Percentiles rank a stretch among this genome's conserved stretches.
Conservation (phyloP, 2,329 filamentous ascomycete species). For the Didymosphaeria variabile region DNA sequence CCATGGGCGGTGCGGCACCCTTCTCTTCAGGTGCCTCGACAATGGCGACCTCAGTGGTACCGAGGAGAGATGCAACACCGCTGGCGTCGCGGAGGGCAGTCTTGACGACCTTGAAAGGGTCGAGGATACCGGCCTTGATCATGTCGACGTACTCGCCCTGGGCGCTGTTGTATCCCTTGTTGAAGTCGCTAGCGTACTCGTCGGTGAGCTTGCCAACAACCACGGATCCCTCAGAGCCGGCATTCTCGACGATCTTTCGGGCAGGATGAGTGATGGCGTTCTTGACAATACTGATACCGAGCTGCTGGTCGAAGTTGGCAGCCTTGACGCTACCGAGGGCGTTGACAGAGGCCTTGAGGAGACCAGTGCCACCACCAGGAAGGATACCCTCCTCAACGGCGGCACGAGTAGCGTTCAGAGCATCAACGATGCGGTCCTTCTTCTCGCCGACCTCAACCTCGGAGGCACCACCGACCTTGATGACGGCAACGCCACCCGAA, state of each 20-base stretch:
- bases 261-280: slow-evolving; percentile 96
- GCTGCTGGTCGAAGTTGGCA: slow-evolving; percentile 98
- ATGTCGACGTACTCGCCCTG: slow-evolving; percentile 99
- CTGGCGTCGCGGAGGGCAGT: slow-evolving; percentile 94
- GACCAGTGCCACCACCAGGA: slow-evolving; percentile 95
- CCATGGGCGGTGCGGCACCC: slow-evolving; percentile 58
- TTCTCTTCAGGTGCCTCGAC: slow-evolving; percentile 97
- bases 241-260: slow-evolving; percentile 96
- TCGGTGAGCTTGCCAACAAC: slow-evolving; percentile 98
- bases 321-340: slow-evolving; percentile 84
- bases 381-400: slow-evolving; percentile 99
- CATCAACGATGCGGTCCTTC: slow-evolving; percentile 99
- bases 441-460: slow-evolving; percentile 99
- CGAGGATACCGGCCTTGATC: slow-evolving; percentile 95
- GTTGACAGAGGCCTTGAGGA: slow-evolving; percentile 95
- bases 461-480: slow-evolving; percentile 97
- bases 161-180: slow-evolving; percentile 96
- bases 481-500: slow-evolving; percentile 97
- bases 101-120: slow-evolving; percentile 99
- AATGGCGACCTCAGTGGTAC: slow-evolving; percentile 97
- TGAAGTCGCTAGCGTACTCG: slow-evolving; percentile 91
- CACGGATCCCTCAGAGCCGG: slow-evolving; percentile 92
- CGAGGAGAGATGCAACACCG: slow-evolving; percentile 94
- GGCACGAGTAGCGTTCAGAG: slow-evolving; percentile 95
- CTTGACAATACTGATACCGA: slow-evolving; percentile 97